Base-by-base conservation (phyloP, 345 rosid species). In the Populus simonii region DNA sequence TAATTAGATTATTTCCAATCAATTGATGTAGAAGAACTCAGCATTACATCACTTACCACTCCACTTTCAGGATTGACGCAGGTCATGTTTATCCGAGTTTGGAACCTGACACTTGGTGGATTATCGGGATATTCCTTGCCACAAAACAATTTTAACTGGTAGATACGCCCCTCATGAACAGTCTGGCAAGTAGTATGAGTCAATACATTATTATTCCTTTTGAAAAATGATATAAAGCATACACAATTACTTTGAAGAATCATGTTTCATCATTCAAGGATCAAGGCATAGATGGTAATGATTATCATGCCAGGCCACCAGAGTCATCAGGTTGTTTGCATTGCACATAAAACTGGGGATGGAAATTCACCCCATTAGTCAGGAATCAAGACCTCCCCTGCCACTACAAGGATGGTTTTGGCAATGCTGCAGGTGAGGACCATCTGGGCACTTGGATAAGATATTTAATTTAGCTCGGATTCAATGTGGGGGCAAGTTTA, bases 111-210 rank as follows among this genome's bases (percentile, higher is more conserved):
- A 57, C 83, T 88, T 22, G 97, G 97, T n/a, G 97, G 90, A 76
- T 84, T 84, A 70, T 89, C 94, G 7, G 97, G 97, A 78, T 92
- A 92, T 62, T 90, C 92, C 74, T 83, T 78, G 68, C 89, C 94
- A 63, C 94, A 92, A 74, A 92, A 89, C 80, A 92, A 80, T 75
- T 92, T 92, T 88, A 90, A 86, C 92, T 92, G 97, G 79, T 92
- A 90, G 74, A 92, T 92, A 31, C 94, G 92, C 23, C 97, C 94
- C 63, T 92, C 94, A 23, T 92, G 97, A 68, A 92, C 92, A 85
- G 94, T 88, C 97, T 92, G 91, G 72, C 59, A 83, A 63, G 76
- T 55, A 74, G 62, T 51, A 84, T 33, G 17, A 73, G 35, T 38
- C 68, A 72, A 63, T 49, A 71, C 16, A 62, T 69, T 57, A 75